Conservation (phyloP, 2,329 filamentous ascomycete genomes). For the Talaromyces sp. region DNA sequence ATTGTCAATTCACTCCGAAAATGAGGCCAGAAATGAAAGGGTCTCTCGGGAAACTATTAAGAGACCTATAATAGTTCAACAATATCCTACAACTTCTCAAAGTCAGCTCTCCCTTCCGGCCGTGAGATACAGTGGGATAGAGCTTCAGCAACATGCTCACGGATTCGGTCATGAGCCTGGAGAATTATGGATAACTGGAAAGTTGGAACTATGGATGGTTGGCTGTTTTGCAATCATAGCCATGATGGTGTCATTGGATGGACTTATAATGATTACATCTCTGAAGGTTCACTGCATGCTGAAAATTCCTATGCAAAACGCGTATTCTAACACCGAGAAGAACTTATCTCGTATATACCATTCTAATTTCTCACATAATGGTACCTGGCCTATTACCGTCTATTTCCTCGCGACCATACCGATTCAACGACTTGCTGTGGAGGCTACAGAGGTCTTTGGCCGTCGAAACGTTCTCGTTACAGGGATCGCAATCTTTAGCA, state of each 20-base stretch:
- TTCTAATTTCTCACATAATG: neutral
- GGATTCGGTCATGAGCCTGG: neutral
- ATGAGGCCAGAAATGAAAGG: neutral
- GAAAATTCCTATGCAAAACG: neutral
- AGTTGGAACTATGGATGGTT: conserved; percentile 6
- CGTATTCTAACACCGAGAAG: neutral
- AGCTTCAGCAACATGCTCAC: neutral
- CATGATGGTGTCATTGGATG: conserved; percentile 6
- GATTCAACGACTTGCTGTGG: conserved; percentile 1
- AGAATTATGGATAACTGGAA: neutral
- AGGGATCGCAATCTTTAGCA: conserved; percentile 4
- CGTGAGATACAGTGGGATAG: neutral
- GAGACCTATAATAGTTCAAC: neutral
- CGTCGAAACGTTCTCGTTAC: neutral
- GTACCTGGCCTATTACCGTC: conserved; percentile 6
- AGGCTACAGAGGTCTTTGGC: conserved; percentile 3
- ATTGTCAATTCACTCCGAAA: neutral
- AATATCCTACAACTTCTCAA: neutral
- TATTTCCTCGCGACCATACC: conserved; percentile 6
- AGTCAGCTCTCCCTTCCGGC: neutral
- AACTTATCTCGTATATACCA: conserved; percentile 3
- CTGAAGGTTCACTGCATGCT: neutral
- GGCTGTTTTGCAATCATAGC: conserved; percentile 8
- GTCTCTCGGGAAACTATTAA: neutral
- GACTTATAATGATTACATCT: conserved; percentile 6